Percentiles rank a stretch among this genome's conserved stretches.
Conservation (phyloP, 495 filamentous ascomycete genomes). For the Trichoderma gamsii region DNA sequence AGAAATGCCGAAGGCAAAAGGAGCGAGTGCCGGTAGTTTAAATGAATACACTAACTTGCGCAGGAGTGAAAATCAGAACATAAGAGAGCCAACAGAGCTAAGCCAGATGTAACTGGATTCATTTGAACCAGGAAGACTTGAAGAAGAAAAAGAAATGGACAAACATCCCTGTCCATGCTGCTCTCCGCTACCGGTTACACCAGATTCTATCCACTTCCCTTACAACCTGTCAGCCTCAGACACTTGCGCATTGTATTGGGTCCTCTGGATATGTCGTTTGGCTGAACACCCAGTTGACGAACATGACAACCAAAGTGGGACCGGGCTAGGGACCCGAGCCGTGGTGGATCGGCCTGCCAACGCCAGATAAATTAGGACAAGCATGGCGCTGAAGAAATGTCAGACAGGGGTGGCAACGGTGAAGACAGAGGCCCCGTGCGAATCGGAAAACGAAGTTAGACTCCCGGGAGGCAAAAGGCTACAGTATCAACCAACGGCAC, state of each 20-base stretch:
- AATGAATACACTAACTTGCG: neutral
- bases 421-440: neutral
- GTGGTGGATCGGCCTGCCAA: neutral
- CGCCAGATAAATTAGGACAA: neutral
- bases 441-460: neutral
- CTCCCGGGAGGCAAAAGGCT: no score
- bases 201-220: neutral
- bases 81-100: neutral
- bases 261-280: no score
- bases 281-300: no score
- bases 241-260: no score
- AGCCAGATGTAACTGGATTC: neutral
- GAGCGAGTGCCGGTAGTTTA: neutral
- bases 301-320: neutral
- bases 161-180: no score
- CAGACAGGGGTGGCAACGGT: neutral
- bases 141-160: neutral
- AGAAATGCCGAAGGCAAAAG: neutral
- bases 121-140: neutral
- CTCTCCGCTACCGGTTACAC: no score
- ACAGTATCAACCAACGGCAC: no score
- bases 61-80: neutral
- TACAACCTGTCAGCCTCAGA: no score
- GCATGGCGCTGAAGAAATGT: neutral
- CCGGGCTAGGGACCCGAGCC: neutral